These are phyloP conservation scores for Pelagophyceae sp. DNA, from an alignment of 352 stramenopile species.

Conservation along the genomic window DNA sequence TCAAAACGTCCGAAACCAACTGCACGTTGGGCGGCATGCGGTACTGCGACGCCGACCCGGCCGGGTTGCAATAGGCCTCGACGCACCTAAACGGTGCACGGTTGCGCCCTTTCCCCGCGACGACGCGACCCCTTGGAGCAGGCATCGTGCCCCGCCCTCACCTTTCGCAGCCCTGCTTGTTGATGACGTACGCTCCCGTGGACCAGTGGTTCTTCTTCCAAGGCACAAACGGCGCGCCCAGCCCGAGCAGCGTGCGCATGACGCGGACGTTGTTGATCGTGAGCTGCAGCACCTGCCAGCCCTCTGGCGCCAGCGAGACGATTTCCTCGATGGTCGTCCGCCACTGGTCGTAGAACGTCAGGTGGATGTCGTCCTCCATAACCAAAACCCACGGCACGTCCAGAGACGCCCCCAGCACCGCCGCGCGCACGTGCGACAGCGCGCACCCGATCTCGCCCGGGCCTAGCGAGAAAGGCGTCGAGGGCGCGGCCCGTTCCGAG, in stretches of 20 bases:
- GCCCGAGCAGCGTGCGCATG: not conserved
- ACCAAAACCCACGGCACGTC: not conserved
- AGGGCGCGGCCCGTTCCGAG: too few relatives aligned
- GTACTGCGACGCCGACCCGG: not conserved
- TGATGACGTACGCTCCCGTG: constrained; percentile 9
- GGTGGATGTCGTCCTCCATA: constrained; percentile 15
- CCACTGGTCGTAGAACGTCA: constrained; percentile 2
- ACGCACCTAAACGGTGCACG: too few relatives aligned
- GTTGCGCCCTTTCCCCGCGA: too few relatives aligned
- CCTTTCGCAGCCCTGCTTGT: not conserved
- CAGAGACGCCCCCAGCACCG: not conserved
- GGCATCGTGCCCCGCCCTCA: too few relatives aligned
- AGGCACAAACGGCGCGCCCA: not conserved
- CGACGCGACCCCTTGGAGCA: too few relatives aligned
- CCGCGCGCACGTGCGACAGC: not conserved
- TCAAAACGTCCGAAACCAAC: not conserved
- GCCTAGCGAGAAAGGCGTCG: too few relatives aligned
- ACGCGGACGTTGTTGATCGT: constrained; percentile 13
- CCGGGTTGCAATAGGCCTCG: not conserved
- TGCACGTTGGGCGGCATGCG: not conserved
- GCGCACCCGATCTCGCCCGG: not conserved
- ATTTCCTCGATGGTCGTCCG: not conserved
- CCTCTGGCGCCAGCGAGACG: not conserved
- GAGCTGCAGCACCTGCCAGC: constrained; percentile 14
- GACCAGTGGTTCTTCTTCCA: constrained; percentile 15